phyloP scores from a whole-genome alignment of 805 yeast genomes.

The Starmerella potacharoeniae region DNA sequence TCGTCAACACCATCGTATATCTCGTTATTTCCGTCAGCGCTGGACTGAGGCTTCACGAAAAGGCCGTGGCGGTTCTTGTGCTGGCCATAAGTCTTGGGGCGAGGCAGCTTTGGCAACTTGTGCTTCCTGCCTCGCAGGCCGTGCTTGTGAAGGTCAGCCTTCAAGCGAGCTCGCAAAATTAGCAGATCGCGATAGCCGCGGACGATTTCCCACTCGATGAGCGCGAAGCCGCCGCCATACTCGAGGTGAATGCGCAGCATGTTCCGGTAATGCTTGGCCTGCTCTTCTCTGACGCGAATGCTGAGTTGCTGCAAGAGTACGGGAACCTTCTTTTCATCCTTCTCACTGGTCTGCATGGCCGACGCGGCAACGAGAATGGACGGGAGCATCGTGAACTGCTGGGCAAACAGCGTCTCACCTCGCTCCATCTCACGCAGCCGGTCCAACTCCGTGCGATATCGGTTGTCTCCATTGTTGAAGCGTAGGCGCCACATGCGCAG shows the following conservation, averaged over 20 bases:
- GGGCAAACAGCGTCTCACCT: slow-evolving; percentile 29
- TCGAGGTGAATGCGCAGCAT: slow-evolving; percentile 60
- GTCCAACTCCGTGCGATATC: slow-evolving; percentile 18
- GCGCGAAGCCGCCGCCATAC: slow-evolving; percentile 74
- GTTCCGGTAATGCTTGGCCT: slow-evolving; percentile 33
- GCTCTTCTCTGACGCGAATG: slow-evolving; percentile 40
- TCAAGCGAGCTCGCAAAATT: slow-evolving; percentile 55
- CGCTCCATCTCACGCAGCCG: slow-evolving; percentile 18
- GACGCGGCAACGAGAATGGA: slow-evolving; percentile 59
- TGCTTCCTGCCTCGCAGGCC: slow-evolving; percentile 20
- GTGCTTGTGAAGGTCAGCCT: slow-evolving; percentile 7
- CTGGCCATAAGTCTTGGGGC: slow-evolving; percentile 17
- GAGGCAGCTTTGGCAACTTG: slow-evolving; percentile 38
- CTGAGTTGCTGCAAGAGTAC: slow-evolving; percentile 63
- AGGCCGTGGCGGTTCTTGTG: neutral
- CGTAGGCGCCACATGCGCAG: slow-evolving; percentile 17
- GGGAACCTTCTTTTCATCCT: slow-evolving; percentile 57
- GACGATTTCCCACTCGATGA: slow-evolving; percentile 69
- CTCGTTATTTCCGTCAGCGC: neutral
- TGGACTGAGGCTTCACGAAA: neutral
- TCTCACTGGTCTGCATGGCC: slow-evolving; percentile 61
- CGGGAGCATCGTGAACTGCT: slow-evolving; percentile 57
- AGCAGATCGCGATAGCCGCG: slow-evolving; percentile 62
- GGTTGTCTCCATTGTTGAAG: neutral
- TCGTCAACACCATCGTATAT: slow-evolving; percentile 5